These are phyloP conservation scores for Didymella arachidicola DNA, from an alignment of 2,329 filamentous ascomycete species.

Conservation along the genomic window DNA sequence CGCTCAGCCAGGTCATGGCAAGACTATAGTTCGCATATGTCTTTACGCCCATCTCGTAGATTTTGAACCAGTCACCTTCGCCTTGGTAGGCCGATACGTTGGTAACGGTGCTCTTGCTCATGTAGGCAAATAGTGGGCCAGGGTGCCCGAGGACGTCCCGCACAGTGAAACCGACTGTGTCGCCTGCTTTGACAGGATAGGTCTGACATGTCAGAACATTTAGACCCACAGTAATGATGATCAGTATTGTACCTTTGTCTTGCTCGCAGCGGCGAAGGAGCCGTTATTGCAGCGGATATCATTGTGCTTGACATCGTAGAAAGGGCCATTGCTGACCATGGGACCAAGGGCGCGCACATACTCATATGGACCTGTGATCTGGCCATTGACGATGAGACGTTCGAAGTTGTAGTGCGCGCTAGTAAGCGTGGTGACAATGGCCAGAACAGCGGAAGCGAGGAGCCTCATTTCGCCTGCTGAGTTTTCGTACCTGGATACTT, in stretches of 20 bases:
- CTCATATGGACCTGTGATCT: constrained; percentile 27
- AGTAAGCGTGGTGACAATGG: constrained; percentile 37
- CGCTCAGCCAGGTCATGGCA: constrained; percentile 20
- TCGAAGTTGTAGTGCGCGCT: constrained; percentile 51
- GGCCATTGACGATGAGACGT: constrained; percentile 45
- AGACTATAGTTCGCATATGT: constrained; percentile 14
- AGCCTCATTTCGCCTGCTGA: constrained; percentile 4
- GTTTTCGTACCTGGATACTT: neutral
- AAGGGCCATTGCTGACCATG: constrained; percentile 8
- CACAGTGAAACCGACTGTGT: constrained; percentile 61
- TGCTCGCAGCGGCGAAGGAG: constrained; percentile 34
- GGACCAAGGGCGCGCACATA: constrained; percentile 12
- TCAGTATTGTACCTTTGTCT: constrained; percentile 28
- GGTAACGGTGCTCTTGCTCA: constrained; percentile 61
- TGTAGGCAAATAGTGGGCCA: constrained; percentile 50
- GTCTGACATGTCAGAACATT: constrained; percentile 23
- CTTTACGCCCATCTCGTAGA: constrained; percentile 44
- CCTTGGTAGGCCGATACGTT: constrained; percentile 74
- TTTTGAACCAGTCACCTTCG: constrained; percentile 57
- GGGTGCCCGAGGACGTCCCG: constrained; percentile 57
- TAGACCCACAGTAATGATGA: neutral
- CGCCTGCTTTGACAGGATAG: constrained; percentile 54
- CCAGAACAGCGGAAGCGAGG: constrained; percentile 27
- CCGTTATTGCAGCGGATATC: constrained; percentile 50
- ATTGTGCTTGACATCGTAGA: constrained; percentile 12